Conservation (phyloP, 495 filamentous ascomycete genomes). For the Rhizodiscina lignyota region DNA sequence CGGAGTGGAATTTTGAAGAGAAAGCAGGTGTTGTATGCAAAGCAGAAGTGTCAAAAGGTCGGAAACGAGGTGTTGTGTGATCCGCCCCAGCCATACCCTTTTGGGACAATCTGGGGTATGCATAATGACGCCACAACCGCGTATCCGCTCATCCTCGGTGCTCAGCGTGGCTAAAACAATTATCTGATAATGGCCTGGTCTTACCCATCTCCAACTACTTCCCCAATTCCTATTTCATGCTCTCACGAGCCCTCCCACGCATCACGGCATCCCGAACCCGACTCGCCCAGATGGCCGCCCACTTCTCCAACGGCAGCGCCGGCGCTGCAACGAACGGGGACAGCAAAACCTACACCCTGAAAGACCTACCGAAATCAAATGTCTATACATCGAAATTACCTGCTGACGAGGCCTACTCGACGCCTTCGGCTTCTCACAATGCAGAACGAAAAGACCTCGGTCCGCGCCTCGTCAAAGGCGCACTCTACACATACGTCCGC, state of each 20-base stretch:
- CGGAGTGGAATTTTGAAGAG: not conserved
- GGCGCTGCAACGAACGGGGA: constrained; percentile 14
- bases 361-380: constrained; percentile 71
- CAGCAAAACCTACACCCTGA: constrained; percentile 27
- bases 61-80: too few relatives aligned
- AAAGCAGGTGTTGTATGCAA: not conserved
- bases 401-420: constrained; percentile 63
- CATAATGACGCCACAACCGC: too few relatives aligned
- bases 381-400: constrained; percentile 66
- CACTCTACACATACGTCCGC: constrained; percentile 79
- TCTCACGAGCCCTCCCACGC: constrained; percentile 19
- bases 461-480: constrained; percentile 70
- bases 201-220: too few relatives aligned
- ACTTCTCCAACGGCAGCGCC: constrained; percentile 20
- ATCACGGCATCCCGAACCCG: constrained; percentile 15
- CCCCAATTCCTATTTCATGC: too few relatives aligned
- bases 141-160: too few relatives aligned
- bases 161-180: too few relatives aligned
- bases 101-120: too few relatives aligned
- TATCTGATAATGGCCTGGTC: too few relatives aligned
- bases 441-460: constrained; percentile 60
- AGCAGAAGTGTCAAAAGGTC: constrained; percentile 2
- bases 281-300: constrained; percentile 35
- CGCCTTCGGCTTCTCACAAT: constrained; percentile 60
- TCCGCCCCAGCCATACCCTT: too few relatives aligned